Percentiles rank a stretch among this genome's conserved stretches.
phyloP scores from a whole-genome alignment of 202 grass and related monocot genomes.

The Zizania palustris region DNA sequence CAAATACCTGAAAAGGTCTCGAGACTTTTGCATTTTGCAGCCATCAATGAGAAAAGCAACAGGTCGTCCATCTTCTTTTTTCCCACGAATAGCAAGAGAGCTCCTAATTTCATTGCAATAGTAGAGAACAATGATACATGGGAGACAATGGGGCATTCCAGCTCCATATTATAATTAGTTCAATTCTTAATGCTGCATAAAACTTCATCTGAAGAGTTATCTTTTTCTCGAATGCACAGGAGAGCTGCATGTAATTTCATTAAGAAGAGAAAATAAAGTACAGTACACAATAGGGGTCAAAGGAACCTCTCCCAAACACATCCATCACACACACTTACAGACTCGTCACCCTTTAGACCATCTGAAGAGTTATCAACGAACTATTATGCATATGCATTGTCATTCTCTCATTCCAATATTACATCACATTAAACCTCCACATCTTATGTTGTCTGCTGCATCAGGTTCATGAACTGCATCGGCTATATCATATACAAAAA shows the following conservation, averaged over 20 bases:
- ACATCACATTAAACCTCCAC: slow-evolving; percentile 21
- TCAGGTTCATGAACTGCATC: slow-evolving; percentile 70
- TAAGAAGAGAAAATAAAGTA: too few species aligned
- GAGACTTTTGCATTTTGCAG: slow-evolving; percentile 29
- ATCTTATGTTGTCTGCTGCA: slow-evolving; percentile 38
- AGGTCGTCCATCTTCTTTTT: neutral
- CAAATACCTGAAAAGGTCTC: slow-evolving; percentile 23
- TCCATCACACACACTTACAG: too few species aligned
- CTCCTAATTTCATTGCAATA: neutral
- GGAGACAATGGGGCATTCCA: neutral
- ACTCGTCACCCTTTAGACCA: too few species aligned
- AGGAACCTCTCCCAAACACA: too few species aligned
- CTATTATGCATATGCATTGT: slow-evolving; percentile 9
- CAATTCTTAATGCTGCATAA: slow-evolving; percentile 21
- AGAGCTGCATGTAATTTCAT: too few species aligned
- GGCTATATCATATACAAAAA: slow-evolving; percentile 60
- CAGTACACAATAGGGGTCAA: too few species aligned
- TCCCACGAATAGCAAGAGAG: neutral
- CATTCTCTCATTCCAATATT: slow-evolving; percentile 10
- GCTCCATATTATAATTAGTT: slow-evolving; percentile 15
- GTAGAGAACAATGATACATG: neutral
- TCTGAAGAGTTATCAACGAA: slow-evolving; percentile 1
- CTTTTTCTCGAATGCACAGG: too few species aligned
- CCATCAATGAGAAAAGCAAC: slow-evolving; percentile 1
- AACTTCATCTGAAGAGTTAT: slow-evolving; percentile 5